Evolutionary conservation across 2,329 filamentous ascomycete genomes (phyloP), one percentile per base, ranked within the genome.

Genomic region (Mollisiaceae sp.): DNA sequence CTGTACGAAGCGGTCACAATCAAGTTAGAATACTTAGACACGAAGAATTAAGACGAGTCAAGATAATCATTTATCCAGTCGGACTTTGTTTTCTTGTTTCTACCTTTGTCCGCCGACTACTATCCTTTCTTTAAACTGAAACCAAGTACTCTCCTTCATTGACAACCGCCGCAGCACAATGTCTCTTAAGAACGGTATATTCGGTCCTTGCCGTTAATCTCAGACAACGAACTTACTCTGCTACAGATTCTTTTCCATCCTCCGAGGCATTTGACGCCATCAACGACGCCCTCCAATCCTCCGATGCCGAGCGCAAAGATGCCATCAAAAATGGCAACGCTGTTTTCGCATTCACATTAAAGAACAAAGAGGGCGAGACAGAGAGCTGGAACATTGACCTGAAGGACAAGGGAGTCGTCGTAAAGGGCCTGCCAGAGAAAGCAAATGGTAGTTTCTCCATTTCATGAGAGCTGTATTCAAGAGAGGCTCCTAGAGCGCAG

Each of bases 351-450:
- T 98, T 99, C 82, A 93, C 88, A 62, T 83, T 99, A 71, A 98
- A 97, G 86, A 99, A 99, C 85, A 80, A 83, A 65, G 85, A 85
- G 27, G 93, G 92, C 74, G 87, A 94, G 79, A 89, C 89, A 65
- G 89, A 92, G 75, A 91, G 88, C 81, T 99, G 95, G 95, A 88
- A 96, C 82, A 92, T 99, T 73, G 95, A 99, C 79, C 88, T 99
- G 68, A 97, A 97, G 85, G 86, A 96, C 75, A 91, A 89, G 68
- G 95, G 95, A 69, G 86, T 85, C 63, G 94, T 97, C 50, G 91
- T 86, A 74, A 90, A 91, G 77, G 95, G 95, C 63, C 78, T 86
- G 32, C 91, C 90, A 73, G 86, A 86, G 72, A 97, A 97, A 83
- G 89, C 94, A 47, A 92, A 89, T 77, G 92, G 93, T 96, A 78